Conservation (phyloP, 306 rosid genomes). For the Spatholobus suberectus region DNA sequence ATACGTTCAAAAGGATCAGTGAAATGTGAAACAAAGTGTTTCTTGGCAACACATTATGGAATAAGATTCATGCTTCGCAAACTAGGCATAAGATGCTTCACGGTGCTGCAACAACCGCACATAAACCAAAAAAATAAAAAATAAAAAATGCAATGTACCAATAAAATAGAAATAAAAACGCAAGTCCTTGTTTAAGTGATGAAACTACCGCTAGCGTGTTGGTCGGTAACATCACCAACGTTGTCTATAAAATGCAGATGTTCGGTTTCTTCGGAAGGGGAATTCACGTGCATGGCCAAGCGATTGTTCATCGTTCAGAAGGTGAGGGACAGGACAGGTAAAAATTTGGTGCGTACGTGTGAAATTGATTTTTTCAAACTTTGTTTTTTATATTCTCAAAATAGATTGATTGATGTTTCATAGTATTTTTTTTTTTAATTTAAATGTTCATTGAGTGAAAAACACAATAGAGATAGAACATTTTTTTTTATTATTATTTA, state of each 20-base stretch:
- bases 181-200: neutral
- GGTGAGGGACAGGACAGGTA: too few species aligned
- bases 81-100: constrained; percentile 32
- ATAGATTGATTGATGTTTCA: neutral
- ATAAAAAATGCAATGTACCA: neutral
- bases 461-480: neutral
- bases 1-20: neutral
- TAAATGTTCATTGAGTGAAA: neutral
- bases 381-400: neutral
- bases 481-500: neutral
- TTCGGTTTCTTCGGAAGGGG: constrained; percentile 22
- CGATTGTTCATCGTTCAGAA: neutral
- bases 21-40: constrained; percentile 26
- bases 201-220: constrained; percentile 13
- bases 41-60: constrained; percentile 34
- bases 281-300: constrained; percentile 15
- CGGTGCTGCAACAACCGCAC: neutral
- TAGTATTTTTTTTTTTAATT: neutral
- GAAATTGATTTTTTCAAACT: constrained; percentile 36
- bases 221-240: neutral
- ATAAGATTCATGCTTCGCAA: constrained; percentile 45
- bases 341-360: neutral
- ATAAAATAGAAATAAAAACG: neutral
- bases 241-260: neutral
- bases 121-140: neutral